Conservation (phyloP, 139 green algal species). For the Chlorella sp. region DNA sequence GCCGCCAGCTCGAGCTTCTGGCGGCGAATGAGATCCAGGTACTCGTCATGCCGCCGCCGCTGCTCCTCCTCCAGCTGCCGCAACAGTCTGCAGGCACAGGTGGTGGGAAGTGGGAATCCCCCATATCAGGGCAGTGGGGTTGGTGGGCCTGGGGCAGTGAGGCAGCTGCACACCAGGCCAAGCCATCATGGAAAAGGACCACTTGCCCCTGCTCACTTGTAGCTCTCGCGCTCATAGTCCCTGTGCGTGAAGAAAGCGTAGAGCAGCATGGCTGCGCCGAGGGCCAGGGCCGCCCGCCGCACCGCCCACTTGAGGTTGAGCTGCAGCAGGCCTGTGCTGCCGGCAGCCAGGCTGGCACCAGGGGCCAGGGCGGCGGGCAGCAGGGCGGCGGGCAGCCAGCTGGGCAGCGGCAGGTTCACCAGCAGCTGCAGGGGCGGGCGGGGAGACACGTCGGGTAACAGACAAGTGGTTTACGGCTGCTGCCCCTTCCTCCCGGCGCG, state of each 20-base stretch:
- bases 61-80: constrained; percentile 8
- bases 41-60: constrained; percentile 4
- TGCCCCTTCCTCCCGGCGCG: background rate
- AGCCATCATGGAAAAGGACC: background rate
- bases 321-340: background rate
- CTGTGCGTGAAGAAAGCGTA: constrained; percentile 8
- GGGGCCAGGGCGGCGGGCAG: background rate
- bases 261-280: background rate
- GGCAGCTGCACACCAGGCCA: background rate
- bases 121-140: no score
- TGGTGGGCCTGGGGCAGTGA: no score
- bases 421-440: constrained; percentile 16
- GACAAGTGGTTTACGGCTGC: no score
- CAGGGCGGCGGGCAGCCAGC: constrained; percentile 6
- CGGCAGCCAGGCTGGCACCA: background rate
- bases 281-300: background rate
- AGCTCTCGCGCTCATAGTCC: constrained; percentile 35
- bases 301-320: constrained; percentile 28
- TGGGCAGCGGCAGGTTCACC: constrained; percentile 11
- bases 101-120: no score
- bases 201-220: constrained; percentile 1
- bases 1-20: constrained; percentile 25
- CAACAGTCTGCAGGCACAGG: constrained; percentile 2
- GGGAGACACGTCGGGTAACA: background rate
- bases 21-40: background rate